phyloP scores from a whole-genome alignment of 768 basidiomycete species.

The Boletus huronensis region DNA sequence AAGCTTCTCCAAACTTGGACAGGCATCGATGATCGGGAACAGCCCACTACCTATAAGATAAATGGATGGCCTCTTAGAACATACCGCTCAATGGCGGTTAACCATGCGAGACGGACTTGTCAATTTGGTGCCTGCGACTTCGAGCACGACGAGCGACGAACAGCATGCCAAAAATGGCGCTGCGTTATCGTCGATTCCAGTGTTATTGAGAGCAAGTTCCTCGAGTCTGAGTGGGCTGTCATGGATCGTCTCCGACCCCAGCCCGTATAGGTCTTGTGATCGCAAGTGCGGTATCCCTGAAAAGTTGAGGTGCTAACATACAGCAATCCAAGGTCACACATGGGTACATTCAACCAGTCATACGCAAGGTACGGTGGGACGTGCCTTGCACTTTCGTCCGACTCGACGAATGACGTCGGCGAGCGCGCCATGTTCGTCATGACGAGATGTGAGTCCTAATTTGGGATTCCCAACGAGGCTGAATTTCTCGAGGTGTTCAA shows the following conservation, averaged over 20 bases:
- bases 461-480: constrained; percentile 65
- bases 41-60: constrained; percentile 47
- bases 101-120: constrained; percentile 41
- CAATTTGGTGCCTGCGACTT: constrained; percentile 56
- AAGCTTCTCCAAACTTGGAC: constrained; percentile 47
- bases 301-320: constrained; percentile 52
- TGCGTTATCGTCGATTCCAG: constrained; percentile 56
- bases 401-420: constrained; percentile 46
- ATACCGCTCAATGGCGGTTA: neutral
- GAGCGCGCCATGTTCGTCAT: constrained; percentile 34
- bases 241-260: constrained; percentile 30
- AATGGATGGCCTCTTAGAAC: neutral
- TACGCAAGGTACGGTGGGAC: constrained; percentile 1
- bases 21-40: constrained; percentile 55
- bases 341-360: neutral
- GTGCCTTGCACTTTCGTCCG: constrained; percentile 58
- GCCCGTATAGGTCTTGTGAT: constrained; percentile 48
- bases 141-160: constrained; percentile 42
- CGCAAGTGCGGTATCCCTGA: constrained; percentile 49
- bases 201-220: constrained; percentile 55
- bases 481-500: constrained; percentile 44
- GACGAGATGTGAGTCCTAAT: constrained; percentile 40
- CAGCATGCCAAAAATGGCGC: constrained; percentile 53
- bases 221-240: constrained; percentile 38
- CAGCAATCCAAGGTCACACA: neutral